phyloP scores from a whole-genome alignment of 441 rosid genomes.

The Bocquillonia castaneifolia region DNA sequence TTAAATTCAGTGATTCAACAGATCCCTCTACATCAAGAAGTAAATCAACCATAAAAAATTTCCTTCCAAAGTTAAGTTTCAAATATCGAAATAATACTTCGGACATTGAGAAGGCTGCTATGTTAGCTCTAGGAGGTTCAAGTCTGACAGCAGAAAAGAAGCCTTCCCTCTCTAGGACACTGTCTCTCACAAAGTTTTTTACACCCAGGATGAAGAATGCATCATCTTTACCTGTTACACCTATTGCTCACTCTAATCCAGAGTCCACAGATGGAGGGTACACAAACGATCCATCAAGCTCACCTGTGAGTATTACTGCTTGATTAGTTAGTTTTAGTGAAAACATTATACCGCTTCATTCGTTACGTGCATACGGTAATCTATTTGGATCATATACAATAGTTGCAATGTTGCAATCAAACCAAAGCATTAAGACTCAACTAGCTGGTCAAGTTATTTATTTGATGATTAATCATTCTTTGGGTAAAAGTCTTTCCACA shows the following conservation, averaged over 20 bases:
- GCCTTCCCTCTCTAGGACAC: slow-evolving; percentile 52
- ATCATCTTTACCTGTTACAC: slow-evolving; percentile 70
- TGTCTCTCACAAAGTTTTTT: slow-evolving; percentile 66
- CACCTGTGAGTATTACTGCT: slow-evolving; percentile 32
- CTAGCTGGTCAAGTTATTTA: not conserved
- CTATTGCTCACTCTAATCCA: slow-evolving; percentile 72
- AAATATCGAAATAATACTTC: slow-evolving; percentile 41
- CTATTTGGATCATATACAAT: not conserved
- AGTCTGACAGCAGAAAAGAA: slow-evolving; percentile 36
- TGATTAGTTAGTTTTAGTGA: not conserved
- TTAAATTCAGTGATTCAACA: slow-evolving; percentile 37
- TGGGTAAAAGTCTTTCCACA: too few relatives aligned
- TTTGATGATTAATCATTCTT: not conserved
- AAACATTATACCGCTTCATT: slow-evolving; percentile 1
- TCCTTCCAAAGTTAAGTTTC: slow-evolving; percentile 70
- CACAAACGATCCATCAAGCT: slow-evolving; percentile 34
- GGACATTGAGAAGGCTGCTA: slow-evolving; percentile 82
- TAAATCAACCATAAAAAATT: slow-evolving; percentile 40
- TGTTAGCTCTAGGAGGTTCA: slow-evolving; percentile 59
- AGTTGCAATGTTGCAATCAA: not conserved
- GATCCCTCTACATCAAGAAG: slow-evolving; percentile 41
- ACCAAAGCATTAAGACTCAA: not conserved
- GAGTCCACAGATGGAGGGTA: slow-evolving; percentile 71
- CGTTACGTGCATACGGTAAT: not conserved
- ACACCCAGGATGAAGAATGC: slow-evolving; percentile 47